Base-by-base conservation (phyloP, 2,329 filamentous ascomycete genomes). In the Pseudopithomyces chartarum region DNA sequence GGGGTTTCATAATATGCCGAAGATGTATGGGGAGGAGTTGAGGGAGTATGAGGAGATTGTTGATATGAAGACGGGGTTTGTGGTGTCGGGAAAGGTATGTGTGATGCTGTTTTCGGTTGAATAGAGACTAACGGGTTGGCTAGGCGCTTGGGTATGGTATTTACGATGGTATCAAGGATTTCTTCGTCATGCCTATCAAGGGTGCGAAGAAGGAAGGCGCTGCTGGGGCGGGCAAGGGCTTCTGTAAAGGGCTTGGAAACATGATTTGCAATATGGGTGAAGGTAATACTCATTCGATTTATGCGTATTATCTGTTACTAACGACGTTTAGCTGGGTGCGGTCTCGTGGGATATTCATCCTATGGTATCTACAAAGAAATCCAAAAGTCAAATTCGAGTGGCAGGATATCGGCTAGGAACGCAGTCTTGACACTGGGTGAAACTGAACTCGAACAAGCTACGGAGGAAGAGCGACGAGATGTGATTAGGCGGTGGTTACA, bases 1-100 rank as follows among this genome's bases (percentile, higher is more conserved):
- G 73, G 92, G 92, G 0, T 96, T 96, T 71, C 89, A 93, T 67
- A 96, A 97, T 66, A 87, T 90, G 8, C 92, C 92, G 0, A 87
- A 85, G 62, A 78, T 96, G 1, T 96, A 96, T 69, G 90, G 92
- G 34, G 92, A 97, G 66, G 85, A 90, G 2, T 86, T 96, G 0
- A 84, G 90, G 6, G 87, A 89, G 8, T 79, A 84, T 1, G 88
- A 91, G 56, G 90, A 90, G 62, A 89, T 97, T 4, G 91, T 89
- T 0, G 89, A 87, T 45, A 77, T 96, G 47, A 81, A 84, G 43
- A 90, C 87, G 59, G 92, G 92, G 0, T 75, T 96, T 22, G 85
- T 83, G 59, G 86, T 91, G 39, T 91, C 91, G 2, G 85, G 89
- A 3, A 91, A 89, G 71, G 83, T 82, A 54, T 15, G 57, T 52